These are phyloP conservation scores for Claviceps humidiphila DNA, from an alignment of 2,329 filamentous ascomycete genomes.

Conservation along the genomic window DNA sequence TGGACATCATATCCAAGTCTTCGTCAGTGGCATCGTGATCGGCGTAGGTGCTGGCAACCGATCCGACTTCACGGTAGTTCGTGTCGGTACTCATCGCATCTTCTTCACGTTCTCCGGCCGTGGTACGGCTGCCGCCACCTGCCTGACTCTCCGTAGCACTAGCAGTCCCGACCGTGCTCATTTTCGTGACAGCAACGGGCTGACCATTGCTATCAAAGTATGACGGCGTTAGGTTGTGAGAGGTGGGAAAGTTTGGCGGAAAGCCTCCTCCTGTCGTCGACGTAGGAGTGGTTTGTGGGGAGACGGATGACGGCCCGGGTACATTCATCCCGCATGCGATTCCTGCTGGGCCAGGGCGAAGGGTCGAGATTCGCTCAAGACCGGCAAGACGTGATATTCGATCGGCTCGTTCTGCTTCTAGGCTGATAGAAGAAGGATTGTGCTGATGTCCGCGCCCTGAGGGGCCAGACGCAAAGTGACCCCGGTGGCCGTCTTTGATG, in stretches of 20 bases:
- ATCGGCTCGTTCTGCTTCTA: conserved; percentile 85
- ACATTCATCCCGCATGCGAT: conserved; percentile 14
- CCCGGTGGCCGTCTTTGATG: conserved; percentile 91
- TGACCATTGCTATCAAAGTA: conserved; percentile 73
- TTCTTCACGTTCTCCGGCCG: conserved; percentile 43
- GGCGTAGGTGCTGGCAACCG: conserved; percentile 41
- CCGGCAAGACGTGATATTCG: conserved; percentile 89
- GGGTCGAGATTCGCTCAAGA: conserved; percentile 75
- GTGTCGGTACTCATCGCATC: conserved; percentile 61
- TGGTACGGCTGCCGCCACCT: conserved; percentile 41
- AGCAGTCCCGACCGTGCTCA: conserved; percentile 82
- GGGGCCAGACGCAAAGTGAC: conserved; percentile 46
- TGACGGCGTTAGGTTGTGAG: conserved; percentile 40
- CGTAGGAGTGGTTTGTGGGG: conserved; percentile 37
- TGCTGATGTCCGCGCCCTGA: conserved; percentile 46
- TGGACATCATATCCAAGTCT: conserved; percentile 32
- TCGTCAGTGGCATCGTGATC: conserved; percentile 39
- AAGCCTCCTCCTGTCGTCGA: conserved; percentile 28
- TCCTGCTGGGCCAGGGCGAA: conserved; percentile 38
- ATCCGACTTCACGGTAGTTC: conserved; percentile 42
- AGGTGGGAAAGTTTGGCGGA: conserved; percentile 24
- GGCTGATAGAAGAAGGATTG: conserved; percentile 51
- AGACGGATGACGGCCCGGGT: conserved; percentile 23
- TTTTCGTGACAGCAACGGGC: conserved; percentile 56
- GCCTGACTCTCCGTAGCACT: conserved; percentile 68